Evolutionary conservation across 495 filamentous ascomycete species (phyloP).

Genomic region (Trichoderma asperelloides): DNA sequence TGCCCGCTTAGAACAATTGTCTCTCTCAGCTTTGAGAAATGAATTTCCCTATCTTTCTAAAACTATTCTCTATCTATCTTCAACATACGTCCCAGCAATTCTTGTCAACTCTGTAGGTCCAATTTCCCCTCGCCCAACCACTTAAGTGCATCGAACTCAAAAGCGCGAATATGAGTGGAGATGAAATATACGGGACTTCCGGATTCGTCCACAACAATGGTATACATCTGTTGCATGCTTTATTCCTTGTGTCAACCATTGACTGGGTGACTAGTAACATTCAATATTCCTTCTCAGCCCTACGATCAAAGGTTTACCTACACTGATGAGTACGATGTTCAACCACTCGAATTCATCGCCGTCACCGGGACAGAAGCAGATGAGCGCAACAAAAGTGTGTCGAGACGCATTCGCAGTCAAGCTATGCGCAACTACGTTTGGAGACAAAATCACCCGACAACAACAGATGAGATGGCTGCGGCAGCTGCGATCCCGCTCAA

Average conservation of each 20-base stretch:
- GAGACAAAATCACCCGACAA: background rate
- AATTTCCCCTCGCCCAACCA: background rate
- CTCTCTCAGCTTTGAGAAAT: no score
- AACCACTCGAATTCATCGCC: background rate
- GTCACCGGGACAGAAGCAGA: background rate
- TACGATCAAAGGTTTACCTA: background rate
- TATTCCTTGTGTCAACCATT: background rate
- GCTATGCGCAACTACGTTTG: background rate
- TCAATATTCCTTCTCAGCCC: background rate
- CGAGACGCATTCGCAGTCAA: background rate
- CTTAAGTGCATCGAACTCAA: background rate
- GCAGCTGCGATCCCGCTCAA: background rate
- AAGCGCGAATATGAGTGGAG: background rate
- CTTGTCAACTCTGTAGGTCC: background rate
- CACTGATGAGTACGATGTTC: background rate
- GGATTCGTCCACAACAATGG: background rate
- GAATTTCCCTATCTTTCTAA: no score
- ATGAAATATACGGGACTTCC: background rate
- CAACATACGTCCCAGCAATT: background rate
- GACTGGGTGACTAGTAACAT: background rate
- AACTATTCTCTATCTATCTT: background rate
- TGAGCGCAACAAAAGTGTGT: background rate
- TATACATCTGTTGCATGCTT: background rate
- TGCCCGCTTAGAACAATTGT: no score
- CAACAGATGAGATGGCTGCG: background rate